Percentiles rank a stretch among this genome's conserved stretches.
Conservation (phyloP, 768 basidiomycete species). For the Suillus alpinus region DNA sequence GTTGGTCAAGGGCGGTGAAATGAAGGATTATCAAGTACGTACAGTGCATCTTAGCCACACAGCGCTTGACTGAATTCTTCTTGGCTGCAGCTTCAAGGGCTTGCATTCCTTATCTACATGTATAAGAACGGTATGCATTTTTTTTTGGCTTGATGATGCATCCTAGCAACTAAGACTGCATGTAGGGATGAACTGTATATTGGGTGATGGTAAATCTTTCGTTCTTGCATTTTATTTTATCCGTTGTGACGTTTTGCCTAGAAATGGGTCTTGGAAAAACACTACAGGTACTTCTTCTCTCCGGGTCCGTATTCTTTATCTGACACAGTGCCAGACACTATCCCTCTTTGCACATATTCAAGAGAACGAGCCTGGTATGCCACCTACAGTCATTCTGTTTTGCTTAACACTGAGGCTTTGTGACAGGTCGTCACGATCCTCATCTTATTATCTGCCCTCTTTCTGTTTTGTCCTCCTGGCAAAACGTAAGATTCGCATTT, state of each 20-base stretch:
- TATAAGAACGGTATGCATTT: constrained; percentile 55
- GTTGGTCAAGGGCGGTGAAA: constrained; percentile 50
- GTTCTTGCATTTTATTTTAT: background rate
- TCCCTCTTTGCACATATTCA: constrained; percentile 67
- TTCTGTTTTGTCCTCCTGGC: constrained; percentile 62
- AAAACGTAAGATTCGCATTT: constrained; percentile 35
- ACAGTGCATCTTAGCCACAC: background rate
- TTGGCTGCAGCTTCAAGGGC: constrained; percentile 47
- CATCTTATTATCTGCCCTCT: constrained; percentile 75
- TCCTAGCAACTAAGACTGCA: background rate
- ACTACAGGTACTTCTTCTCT: constrained; percentile 41
- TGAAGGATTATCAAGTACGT: constrained; percentile 72
- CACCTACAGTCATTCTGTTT: background rate
- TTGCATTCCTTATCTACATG: constrained; percentile 65
- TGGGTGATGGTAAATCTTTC: constrained; percentile 58
- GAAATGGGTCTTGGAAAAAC: constrained; percentile 68
- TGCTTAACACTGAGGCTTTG: background rate
- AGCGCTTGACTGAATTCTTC: constrained; percentile 1
- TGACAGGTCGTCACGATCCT: constrained; percentile 45
- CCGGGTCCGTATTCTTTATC: constrained; percentile 3
- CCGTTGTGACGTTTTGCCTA: constrained; percentile 16
- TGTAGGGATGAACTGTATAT: constrained; percentile 64
- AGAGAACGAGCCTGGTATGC: constrained; percentile 45
- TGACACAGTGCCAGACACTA: constrained; percentile 37
- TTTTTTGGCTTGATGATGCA: background rate